These are phyloP conservation scores for Fusarium sp. DNA, from an alignment of 2,329 filamentous ascomycete species.

Conservation along the genomic window DNA sequence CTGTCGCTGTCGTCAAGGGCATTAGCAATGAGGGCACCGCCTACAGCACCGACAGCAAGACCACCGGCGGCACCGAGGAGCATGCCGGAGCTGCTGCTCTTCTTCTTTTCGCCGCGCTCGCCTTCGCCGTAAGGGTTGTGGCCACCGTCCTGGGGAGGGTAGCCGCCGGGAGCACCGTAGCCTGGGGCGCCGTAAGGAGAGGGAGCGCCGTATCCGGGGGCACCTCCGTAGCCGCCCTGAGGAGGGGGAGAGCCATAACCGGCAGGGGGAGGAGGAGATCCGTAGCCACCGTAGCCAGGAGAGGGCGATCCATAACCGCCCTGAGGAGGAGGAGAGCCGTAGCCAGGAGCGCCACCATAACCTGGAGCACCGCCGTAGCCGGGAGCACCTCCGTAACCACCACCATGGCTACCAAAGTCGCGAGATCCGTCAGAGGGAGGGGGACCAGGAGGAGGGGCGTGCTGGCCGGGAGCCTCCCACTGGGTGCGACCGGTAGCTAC, in stretches of 20 bases:
- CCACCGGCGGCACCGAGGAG: conserved; percentile 70
- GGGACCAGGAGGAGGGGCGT: conserved; percentile 39
- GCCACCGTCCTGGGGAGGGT: conserved; percentile 17
- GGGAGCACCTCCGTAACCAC: conserved; percentile 36
- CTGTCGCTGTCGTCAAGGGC: conserved; percentile 53
- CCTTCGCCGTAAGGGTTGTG: conserved; percentile 37
- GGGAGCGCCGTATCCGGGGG: conserved; percentile 21
- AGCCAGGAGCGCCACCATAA: conserved; percentile 14
- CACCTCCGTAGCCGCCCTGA: conserved; percentile 7
- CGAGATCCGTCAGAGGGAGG: conserved; percentile 41
- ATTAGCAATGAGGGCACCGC: conserved; percentile 68
- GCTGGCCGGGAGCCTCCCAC: conserved; percentile 68
- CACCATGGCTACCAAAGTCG: conserved; percentile 33
- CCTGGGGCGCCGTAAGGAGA: conserved; percentile 26
- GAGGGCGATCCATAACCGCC: conserved; percentile 19
- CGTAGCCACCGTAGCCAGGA: conserved; percentile 2
- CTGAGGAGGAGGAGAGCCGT: conserved; percentile 28
- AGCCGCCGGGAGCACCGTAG: conserved; percentile 15
- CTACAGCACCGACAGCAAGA: conserved; percentile 67
- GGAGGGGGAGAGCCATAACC: conserved; percentile 30
- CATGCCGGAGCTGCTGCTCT: conserved; percentile 63
- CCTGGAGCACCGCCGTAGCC: conserved; percentile 29
- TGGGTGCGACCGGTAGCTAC: conserved; percentile 70
- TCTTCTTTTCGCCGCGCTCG: conserved; percentile 45
- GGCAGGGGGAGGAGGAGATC: conserved; percentile 9